These are phyloP conservation scores for Mycena galericulata DNA, from an alignment of 768 basidiomycete species.

Conservation along the genomic window DNA sequence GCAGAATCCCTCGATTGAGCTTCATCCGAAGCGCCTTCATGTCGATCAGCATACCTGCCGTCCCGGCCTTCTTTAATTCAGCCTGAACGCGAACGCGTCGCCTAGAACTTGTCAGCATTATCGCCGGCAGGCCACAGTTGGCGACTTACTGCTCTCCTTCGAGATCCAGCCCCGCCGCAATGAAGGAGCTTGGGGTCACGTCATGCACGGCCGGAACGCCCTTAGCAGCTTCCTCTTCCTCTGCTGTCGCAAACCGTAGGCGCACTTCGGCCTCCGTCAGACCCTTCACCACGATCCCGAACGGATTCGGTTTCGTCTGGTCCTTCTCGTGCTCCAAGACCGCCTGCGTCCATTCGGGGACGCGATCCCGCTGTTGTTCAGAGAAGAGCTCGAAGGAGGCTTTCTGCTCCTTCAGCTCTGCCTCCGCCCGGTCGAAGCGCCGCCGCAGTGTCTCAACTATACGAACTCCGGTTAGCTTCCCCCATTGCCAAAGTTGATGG, in stretches of 20 bases:
- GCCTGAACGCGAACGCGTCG: background rate
- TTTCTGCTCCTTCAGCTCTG: background rate
- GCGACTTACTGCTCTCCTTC: constrained; percentile 29
- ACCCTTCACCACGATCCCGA: background rate
- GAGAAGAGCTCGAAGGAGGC: background rate
- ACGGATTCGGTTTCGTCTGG: background rate
- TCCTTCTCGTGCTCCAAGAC: background rate
- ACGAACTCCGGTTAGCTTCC: background rate
- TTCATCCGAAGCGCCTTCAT: background rate
- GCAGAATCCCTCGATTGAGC: background rate
- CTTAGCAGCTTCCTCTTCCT: background rate
- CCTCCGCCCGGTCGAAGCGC: background rate
- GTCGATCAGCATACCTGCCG: constrained; percentile 3
- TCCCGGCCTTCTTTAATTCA: constrained; percentile 6
- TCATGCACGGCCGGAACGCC: background rate
- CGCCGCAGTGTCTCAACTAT: background rate
- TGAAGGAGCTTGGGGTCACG: constrained; percentile 20
- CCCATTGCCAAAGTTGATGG: background rate
- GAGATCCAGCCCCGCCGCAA: background rate
- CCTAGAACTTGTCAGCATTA: no score
- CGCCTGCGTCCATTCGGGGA: background rate
- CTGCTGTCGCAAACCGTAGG: constrained; percentile 20
- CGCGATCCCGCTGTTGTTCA: background rate
- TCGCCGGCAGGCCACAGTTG: no score
- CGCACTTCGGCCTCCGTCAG: constrained; percentile 14